Conservation (phyloP, 2,329 filamentous ascomycete genomes). For the Colletotrichum theobromicola region DNA sequence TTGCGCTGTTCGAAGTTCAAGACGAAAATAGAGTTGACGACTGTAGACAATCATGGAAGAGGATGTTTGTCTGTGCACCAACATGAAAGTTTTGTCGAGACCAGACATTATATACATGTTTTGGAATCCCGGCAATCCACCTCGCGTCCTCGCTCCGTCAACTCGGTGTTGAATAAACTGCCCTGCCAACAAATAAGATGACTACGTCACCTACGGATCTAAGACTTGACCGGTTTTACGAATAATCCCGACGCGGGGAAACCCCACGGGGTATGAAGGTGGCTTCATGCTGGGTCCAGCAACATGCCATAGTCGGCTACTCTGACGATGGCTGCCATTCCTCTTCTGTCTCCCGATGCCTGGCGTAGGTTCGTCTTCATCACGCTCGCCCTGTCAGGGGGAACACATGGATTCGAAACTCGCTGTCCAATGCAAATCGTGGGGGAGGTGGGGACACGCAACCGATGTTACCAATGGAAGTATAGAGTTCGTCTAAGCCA, state of each 20-base stretch:
- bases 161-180: background rate
- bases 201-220: background rate
- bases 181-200: background rate
- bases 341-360: background rate
- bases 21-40: background rate
- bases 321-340: background rate
- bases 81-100: background rate
- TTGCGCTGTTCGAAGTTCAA: background rate
- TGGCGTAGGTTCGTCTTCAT: accelerated
- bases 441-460: background rate
- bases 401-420: background rate
- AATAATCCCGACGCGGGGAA: background rate
- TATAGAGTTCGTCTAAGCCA: background rate
- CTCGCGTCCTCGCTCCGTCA: background rate
- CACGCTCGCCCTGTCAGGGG: background rate
- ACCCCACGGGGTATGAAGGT: background rate
- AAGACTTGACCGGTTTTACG: background rate
- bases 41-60: background rate
- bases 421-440: background rate
- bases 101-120: background rate
- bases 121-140: background rate
- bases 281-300: background rate
- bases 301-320: background rate
- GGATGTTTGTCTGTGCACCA: background rate
- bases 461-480: background rate